Evolutionary conservation across 352 stramenopile species (phyloP).

Genomic region (Pythium chondricola): DNA sequence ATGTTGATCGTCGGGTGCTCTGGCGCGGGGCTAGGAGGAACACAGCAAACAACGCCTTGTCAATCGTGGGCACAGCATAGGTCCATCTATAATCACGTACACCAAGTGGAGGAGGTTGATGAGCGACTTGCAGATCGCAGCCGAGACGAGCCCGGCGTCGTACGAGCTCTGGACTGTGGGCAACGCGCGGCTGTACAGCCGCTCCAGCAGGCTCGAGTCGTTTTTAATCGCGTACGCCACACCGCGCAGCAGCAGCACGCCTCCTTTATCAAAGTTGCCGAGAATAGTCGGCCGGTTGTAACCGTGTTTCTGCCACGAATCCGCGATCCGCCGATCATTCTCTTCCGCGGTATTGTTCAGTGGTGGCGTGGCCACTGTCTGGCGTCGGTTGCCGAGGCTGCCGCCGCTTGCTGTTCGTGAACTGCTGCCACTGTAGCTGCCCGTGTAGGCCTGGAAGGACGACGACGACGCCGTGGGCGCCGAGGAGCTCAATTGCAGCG

Average conservation of each 20-base stretch:
- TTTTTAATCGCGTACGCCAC: slow-evolving; percentile 65
- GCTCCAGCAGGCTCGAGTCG: slow-evolving; percentile 32
- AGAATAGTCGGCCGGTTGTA: slow-evolving; percentile 60
- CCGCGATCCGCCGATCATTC: slow-evolving; percentile 30
- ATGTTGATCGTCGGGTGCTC: slow-evolving; percentile 69
- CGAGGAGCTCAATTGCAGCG: slow-evolving; percentile 10
- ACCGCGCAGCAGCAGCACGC: slow-evolving; percentile 56
- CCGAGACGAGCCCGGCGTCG: slow-evolving; percentile 59
- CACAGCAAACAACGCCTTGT: background rate
- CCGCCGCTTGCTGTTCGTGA: slow-evolving; percentile 14
- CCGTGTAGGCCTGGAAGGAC: background rate
- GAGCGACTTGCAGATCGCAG: slow-evolving; percentile 63
- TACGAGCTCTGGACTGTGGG: slow-evolving; percentile 53
- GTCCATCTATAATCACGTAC: slow-evolving; percentile 31
- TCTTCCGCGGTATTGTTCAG: slow-evolving; percentile 19
- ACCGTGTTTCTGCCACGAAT: slow-evolving; percentile 70
- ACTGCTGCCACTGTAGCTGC: background rate
- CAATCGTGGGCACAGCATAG: background rate
- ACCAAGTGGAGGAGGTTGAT: slow-evolving; percentile 67
- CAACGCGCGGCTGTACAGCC: slow-evolving; percentile 47
- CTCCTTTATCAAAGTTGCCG: slow-evolving; percentile 75
- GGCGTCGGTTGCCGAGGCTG: slow-evolving; percentile 21
- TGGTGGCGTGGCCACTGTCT: slow-evolving; percentile 24
- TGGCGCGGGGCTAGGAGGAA: slow-evolving; percentile 33
- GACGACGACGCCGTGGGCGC: slow-evolving; percentile 5